Conservation (phyloP, 176 grass and related monocot genomes). For the Phyllostachys edulis region DNA sequence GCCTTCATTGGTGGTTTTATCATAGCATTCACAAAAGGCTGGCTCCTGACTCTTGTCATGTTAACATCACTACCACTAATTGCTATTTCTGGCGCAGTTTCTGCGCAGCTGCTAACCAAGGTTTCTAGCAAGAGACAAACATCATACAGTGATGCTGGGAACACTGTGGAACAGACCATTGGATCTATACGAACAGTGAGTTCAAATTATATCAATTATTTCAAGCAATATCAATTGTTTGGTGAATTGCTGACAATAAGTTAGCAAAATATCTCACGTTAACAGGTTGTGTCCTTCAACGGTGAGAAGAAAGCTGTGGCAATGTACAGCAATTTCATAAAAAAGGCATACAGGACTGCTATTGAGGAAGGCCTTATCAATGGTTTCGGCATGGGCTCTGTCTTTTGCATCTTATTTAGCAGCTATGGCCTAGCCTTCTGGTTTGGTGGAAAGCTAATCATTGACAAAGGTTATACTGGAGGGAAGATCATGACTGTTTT, state of each 20-base stretch:
- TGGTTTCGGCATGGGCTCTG: conserved; percentile 62
- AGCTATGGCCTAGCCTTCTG: conserved; percentile 75
- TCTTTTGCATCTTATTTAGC: conserved; percentile 46
- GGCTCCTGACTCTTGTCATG: conserved; percentile 81
- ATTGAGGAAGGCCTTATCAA: conserved; percentile 56
- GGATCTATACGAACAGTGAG: conserved; percentile 81
- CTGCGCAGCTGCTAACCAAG: conserved; percentile 46
- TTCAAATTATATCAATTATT: conserved; percentile 29
- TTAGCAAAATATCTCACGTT: conserved; percentile 1
- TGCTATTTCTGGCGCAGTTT: conserved; percentile 45
- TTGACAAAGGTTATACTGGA: conserved; percentile 60
- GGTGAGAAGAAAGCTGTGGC: conserved; percentile 58
- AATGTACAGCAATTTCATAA: conserved; percentile 55
- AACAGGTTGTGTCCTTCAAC: conserved; percentile 73
- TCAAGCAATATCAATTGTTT: background rate
- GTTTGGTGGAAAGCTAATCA: conserved; percentile 63
- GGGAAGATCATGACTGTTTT: conserved; percentile 54
- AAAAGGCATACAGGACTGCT: conserved; percentile 49
- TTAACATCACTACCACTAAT: conserved; percentile 55
- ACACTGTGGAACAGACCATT: conserved; percentile 78
- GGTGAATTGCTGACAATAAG: background rate
- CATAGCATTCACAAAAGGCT: conserved; percentile 74
- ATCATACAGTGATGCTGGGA: conserved; percentile 68
- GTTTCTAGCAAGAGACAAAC: conserved; percentile 52
- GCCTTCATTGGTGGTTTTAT: conserved; percentile 59